These are phyloP conservation scores for Cladosporium velox DNA, from an alignment of 2,329 filamentous ascomycete genomes.

Conservation along the genomic window DNA sequence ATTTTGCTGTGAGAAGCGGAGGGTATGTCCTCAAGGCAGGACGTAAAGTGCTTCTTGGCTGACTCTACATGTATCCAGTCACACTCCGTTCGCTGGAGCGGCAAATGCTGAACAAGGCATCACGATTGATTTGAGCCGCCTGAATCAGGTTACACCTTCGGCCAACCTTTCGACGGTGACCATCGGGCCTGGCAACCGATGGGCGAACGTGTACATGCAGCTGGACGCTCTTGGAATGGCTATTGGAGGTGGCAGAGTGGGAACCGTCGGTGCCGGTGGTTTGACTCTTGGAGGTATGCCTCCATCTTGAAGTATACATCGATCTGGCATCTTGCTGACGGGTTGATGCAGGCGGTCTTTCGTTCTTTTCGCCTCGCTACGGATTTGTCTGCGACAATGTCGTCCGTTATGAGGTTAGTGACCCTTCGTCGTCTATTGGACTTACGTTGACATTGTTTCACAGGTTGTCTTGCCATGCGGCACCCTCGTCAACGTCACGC, in stretches of 20 bases:
- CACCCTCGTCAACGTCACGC: constrained; percentile 42
- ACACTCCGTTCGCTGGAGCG: constrained; percentile 26
- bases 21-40: constrained; percentile 20
- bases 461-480: constrained; percentile 45
- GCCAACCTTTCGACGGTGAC: constrained; percentile 40
- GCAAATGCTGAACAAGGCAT: constrained; percentile 30
- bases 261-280: constrained; percentile 48
- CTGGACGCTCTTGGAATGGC: constrained; percentile 46
- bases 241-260: constrained; percentile 49
- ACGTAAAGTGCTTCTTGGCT: background rate
- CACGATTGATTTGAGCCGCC: constrained; percentile 49
- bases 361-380: constrained; percentile 48
- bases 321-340: background rate
- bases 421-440: background rate
- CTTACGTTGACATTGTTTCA: constrained; percentile 20
- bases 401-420: constrained; percentile 40
- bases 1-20: constrained; percentile 27
- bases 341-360: constrained; percentile 42
- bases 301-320: too few species aligned
- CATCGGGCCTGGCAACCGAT: constrained; percentile 51
- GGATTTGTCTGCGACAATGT: constrained; percentile 51
- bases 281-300: constrained; percentile 41
- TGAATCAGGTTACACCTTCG: constrained; percentile 42
- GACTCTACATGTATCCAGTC: constrained; percentile 1
- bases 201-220: constrained; percentile 45